Base-by-base conservation (phyloP, 2,329 filamentous ascomycete species). In the Colletotrichum ledebouriae region DNA sequence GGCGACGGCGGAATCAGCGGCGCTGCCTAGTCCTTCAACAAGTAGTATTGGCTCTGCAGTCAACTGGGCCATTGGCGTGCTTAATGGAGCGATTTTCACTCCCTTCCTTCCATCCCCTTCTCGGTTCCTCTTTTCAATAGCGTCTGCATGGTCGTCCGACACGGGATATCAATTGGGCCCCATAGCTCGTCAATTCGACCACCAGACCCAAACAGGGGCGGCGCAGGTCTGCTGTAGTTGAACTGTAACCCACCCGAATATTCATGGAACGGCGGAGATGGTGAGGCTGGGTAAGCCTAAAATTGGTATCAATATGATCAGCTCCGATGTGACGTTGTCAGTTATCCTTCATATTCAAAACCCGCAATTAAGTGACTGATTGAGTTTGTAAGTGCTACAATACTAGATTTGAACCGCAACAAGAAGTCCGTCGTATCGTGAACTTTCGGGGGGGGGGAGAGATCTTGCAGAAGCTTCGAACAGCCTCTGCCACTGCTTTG, bases 71-170 rank as follows among this genome's bases (percentile, higher is more conserved):
- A 52, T 34, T 56, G 59, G 55, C 53, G 39, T 65, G 47, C 61
- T 68, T 11, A 37, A 44, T 37, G 50, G 33, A 17, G 12, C 20
- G 22, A 49, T 57, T 41, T 37, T 29, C 6, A 17, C 37, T 6
- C 22, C 33, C 12, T 57, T 25, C 41, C 29, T 29, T 17, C 15
- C 33, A n/a, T 47, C 20, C 37, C 52, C 50, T 61, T 52, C 67
- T 47, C n/a, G 46, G 46, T 33, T 59, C 53, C 41, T 55, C 61
- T 61, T 64, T 67, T 64, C 67, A 69, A 69, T 67, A 62, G 63
- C 58, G 63, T 56, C 63, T 69, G 63, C 63, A 67, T 50, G 67
- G 67, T 60, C 67, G 34, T 67, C 42, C 57, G 37, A 25, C 39
- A 50, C 46, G 41, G 29, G 49, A 29, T 55, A 59, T 58, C 41